These are phyloP conservation scores for Scedosporium boydii DNA, from an alignment of 2,329 filamentous ascomycete genomes.

Conservation along the genomic window DNA sequence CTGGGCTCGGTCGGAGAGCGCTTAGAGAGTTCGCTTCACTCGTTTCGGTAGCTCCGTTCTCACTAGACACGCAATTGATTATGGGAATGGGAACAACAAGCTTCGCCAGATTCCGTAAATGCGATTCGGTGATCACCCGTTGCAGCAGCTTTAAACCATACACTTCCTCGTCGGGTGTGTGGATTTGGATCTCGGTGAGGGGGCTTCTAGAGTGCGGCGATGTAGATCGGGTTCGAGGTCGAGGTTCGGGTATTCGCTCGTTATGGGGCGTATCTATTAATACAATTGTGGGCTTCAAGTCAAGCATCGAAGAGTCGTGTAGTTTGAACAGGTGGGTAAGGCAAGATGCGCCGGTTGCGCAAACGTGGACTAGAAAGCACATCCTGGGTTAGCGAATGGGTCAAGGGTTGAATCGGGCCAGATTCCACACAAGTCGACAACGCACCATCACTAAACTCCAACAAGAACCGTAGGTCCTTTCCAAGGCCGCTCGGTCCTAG, in stretches of 20 bases:
- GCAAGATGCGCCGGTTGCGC: constrained; percentile 42
- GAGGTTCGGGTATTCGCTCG: constrained; percentile 30
- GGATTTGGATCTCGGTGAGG: constrained; percentile 26
- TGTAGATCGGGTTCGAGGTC: constrained; percentile 27
- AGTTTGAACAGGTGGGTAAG: constrained; percentile 42
- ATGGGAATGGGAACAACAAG: constrained; percentile 48
- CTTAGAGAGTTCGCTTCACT: constrained; percentile 14
- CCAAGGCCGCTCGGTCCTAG: constrained; percentile 27
- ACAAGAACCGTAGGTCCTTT: constrained; percentile 36
- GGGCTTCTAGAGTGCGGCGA: constrained; percentile 32
- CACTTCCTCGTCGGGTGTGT: constrained; percentile 35
- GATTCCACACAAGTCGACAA: constrained; percentile 7
- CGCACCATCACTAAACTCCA: constrained; percentile 48
- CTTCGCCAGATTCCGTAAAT: constrained; percentile 45
- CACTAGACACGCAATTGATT: constrained; percentile 27
- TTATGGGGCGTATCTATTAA: constrained; percentile 47
- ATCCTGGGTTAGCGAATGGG: not conserved
- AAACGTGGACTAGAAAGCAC: constrained; percentile 38
- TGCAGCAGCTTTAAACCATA: constrained; percentile 47
- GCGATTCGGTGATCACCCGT: constrained; percentile 48
- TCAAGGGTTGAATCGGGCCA: not conserved
- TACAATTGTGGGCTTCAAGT: constrained; percentile 47
- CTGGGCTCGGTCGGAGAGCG: constrained; percentile 26
- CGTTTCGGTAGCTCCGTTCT: constrained; percentile 19
- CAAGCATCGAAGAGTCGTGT: constrained; percentile 40